These are phyloP conservation scores for Prunus yedoensis DNA, from an alignment of 331 rosid species.

Conservation along the genomic window DNA sequence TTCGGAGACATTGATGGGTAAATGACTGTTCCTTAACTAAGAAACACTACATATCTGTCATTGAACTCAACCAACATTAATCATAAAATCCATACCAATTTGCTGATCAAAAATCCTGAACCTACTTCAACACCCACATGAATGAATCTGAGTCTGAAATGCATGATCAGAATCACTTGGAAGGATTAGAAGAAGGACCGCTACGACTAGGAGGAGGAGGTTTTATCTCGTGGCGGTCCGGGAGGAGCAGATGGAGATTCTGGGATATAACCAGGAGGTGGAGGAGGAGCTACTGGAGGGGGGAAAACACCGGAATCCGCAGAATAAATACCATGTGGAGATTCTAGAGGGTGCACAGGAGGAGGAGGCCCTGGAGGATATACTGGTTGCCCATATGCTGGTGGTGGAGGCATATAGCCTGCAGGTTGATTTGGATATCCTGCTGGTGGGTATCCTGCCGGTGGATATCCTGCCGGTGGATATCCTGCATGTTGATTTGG, in stretches of 20 bases:
- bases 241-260: background rate
- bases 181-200: background rate
- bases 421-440: slow-evolving; percentile 15
- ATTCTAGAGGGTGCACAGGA: background rate
- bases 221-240: background rate
- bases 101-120: background rate
- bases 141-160: background rate
- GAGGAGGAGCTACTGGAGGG: background rate
- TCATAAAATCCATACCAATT: background rate
- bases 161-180: background rate
- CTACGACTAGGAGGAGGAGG: background rate
- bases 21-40: background rate
- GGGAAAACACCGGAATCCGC: background rate
- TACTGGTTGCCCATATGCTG: slow-evolving; percentile 13
- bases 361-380: slow-evolving; percentile 20
- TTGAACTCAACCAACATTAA: background rate
- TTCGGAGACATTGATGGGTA: background rate
- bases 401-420: slow-evolving; percentile 6
- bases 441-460: slow-evolving; percentile 11
- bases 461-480: slow-evolving; percentile 11
- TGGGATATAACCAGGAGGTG: slow-evolving; percentile 2
- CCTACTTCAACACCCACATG: background rate
- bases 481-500: slow-evolving; percentile 12
- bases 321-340: background rate
- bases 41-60: no score